Evolutionary conservation across 768 basidiomycete genomes (phyloP).

Genomic region (Butyriboletus loyo): DNA sequence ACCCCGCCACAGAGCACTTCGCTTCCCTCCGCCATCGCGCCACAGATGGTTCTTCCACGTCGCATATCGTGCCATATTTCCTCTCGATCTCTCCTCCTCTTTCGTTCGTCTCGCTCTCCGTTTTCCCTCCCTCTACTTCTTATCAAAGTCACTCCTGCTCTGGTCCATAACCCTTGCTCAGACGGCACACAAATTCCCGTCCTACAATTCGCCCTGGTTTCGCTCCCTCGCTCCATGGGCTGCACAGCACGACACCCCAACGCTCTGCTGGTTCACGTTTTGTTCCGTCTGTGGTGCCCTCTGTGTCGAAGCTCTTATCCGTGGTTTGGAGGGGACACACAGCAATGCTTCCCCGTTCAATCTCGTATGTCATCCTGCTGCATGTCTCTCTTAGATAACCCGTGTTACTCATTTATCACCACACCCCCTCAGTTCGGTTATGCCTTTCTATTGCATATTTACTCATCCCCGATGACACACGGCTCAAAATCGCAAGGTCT

Average conservation of each 20-base stretch:
- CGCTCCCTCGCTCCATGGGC: slow-evolving; percentile 44
- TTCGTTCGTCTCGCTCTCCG: slow-evolving; percentile 57
- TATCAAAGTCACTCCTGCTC: slow-evolving; percentile 53
- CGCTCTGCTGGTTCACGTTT: slow-evolving; percentile 75
- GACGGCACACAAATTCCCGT: slow-evolving; percentile 43
- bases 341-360: slow-evolving; percentile 65
- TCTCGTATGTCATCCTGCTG: slow-evolving; percentile 46
- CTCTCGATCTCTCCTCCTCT: slow-evolving; percentile 60
- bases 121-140: slow-evolving; percentile 59
- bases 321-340: slow-evolving; percentile 62
- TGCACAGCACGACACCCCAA: slow-evolving; percentile 49
- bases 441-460: slow-evolving; percentile 71
- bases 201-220: slow-evolving; percentile 30
- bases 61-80: slow-evolving; percentile 47
- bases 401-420: neutral
- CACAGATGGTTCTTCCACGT: slow-evolving; percentile 22
- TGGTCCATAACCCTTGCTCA: slow-evolving; percentile 63
- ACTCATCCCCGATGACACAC: slow-evolving; percentile 65
- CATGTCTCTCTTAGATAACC: neutral
- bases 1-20: slow-evolving; percentile 36
- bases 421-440: slow-evolving; percentile 57
- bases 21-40: slow-evolving; percentile 22
- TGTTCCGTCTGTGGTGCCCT: slow-evolving; percentile 63
- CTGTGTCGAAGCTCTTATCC: slow-evolving; percentile 62
- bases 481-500: slow-evolving; percentile 36